Conservation (phyloP, 2,329 filamentous ascomycete species). For the Gyromitra esculenta region DNA sequence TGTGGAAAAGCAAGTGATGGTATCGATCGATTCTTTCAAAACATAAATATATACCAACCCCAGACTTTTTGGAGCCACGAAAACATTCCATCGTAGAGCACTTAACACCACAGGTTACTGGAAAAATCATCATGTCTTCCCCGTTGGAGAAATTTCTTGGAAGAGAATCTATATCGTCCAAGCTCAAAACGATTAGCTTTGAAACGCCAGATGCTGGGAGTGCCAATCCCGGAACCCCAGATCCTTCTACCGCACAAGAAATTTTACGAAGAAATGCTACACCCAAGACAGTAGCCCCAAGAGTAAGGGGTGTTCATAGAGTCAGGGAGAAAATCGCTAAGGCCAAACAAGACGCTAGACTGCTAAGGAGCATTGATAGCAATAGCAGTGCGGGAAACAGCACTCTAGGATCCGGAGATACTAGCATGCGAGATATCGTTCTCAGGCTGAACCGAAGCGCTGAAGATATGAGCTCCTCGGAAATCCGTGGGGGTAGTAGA, state of each 20-base stretch:
- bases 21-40: not conserved
- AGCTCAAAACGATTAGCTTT: not conserved
- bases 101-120: not conserved
- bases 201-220: not conserved
- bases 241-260: not conserved
- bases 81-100: not conserved
- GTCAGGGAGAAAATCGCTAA: not conserved
- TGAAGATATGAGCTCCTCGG: constrained; percentile 25
- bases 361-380: not conserved
- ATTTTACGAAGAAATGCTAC: not conserved
- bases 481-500: constrained; percentile 15
- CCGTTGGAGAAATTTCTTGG: not conserved
- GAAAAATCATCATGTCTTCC: constrained; percentile 7
- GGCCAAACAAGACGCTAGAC: not conserved
- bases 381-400: not conserved
- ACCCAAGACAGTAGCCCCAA: constrained; percentile 25
- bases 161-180: constrained; percentile 17
- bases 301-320: constrained; percentile 1
- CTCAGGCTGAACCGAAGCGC: constrained; percentile 1
- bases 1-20: not conserved
- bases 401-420: not conserved
- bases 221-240: not conserved
- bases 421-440: not conserved
- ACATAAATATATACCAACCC: not conserved
- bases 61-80: not conserved